Evolutionary conservation across 2,329 filamentous ascomycete species (phyloP).

Genomic region (Fusarium sp.): DNA sequence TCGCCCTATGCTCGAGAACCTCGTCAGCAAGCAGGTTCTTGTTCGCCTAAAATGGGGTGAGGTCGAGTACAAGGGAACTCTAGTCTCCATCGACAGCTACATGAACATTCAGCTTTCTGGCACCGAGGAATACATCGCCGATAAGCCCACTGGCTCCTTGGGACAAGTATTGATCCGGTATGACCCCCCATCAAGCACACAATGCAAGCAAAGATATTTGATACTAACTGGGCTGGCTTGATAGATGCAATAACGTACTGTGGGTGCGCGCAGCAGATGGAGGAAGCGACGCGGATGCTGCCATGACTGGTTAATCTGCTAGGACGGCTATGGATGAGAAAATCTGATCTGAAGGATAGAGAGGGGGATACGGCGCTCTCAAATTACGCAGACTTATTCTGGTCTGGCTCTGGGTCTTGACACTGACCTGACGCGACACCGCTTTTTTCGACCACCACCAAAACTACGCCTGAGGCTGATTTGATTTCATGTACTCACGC

Average conservation of each 20-base stretch:
- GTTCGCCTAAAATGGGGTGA: conserved; percentile 98
- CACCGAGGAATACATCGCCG: conserved; percentile 91
- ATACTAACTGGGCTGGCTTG: conserved; percentile 10
- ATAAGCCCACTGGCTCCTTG: conserved; percentile 84
- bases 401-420: conserved; percentile 2
- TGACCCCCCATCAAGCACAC: conserved; percentile 31
- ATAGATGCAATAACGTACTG: conserved; percentile 94
- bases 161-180: conserved; percentile 94
- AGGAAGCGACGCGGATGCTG: conserved; percentile 63
- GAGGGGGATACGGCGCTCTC: conserved; percentile 16
- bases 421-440: conserved; percentile 15
- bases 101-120: conserved; percentile 97
- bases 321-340: conserved; percentile 12
- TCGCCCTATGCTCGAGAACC: conserved; percentile 92
- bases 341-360: conserved; percentile 15
- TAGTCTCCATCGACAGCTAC: conserved; percentile 95
- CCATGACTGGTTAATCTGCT: conserved; percentile 63
- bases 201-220: background rate
- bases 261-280: conserved; percentile 78
- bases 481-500: conserved; percentile 20
- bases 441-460: conserved; percentile 24
- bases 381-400: conserved; percentile 17
- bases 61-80: conserved; percentile 93
- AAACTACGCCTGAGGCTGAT: conserved; percentile 12
- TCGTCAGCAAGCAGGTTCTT: conserved; percentile 90